Conservation (phyloP, 2,329 filamentous ascomycete genomes). For the Amphichorda felina region DNA sequence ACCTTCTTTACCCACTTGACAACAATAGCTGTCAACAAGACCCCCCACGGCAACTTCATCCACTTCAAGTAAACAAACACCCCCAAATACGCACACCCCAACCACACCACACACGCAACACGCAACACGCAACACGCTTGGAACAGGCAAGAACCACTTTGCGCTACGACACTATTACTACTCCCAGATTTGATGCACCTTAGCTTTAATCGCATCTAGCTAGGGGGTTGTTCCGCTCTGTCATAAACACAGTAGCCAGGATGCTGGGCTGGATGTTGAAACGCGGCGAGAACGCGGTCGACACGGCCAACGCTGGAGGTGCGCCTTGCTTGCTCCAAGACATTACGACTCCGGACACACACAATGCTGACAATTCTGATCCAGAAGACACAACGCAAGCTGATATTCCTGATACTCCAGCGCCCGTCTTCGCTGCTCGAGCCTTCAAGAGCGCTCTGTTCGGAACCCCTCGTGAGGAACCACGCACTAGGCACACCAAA, state of each 20-base stretch:
- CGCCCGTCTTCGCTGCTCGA: conserved; percentile 53
- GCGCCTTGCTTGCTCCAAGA: conserved; percentile 4
- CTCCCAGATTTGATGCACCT: too few relatives aligned
- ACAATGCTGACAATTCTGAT: background rate
- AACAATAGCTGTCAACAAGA: too few relatives aligned
- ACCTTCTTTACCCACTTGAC: too few relatives aligned
- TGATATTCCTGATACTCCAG: conserved; percentile 52
- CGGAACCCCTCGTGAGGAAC: conserved; percentile 38
- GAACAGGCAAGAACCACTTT: too few relatives aligned
- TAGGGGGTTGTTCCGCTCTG: too few relatives aligned
- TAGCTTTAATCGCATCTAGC: too few relatives aligned
- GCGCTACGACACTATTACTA: too few relatives aligned
- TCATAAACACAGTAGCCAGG: conserved; percentile 1
- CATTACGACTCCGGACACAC: background rate
- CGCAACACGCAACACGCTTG: too few relatives aligned
- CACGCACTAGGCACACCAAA: conserved; percentile 11
- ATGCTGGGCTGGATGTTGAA: conserved; percentile 52
- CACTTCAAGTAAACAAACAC: conserved; percentile 5
- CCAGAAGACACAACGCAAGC: conserved; percentile 29
- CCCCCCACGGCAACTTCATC: background rate
- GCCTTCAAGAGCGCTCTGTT: conserved; percentile 54
- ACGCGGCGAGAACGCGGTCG: conserved; percentile 26
- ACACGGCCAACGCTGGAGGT: conserved; percentile 17
- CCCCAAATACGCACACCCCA: too few relatives aligned
- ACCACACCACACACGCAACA: too few relatives aligned